A percentile compares a stretch with the other conserved stretches of the same genome.
Conservation (phyloP, 768 basidiomycete species). For the Tephrocybe rancida region DNA sequence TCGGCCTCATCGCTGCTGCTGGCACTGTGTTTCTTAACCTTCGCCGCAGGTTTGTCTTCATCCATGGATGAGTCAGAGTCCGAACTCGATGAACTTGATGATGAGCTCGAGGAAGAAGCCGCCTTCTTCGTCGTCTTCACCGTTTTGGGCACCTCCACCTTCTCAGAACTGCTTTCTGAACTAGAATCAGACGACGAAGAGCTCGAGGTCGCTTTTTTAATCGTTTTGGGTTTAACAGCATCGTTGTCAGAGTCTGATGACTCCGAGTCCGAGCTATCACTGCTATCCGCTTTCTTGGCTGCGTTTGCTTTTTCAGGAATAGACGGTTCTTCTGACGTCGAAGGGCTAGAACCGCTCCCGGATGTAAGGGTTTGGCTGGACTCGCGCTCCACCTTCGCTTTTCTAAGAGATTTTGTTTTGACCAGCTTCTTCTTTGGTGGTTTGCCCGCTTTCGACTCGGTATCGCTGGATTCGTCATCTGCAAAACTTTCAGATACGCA, state of each 20-base stretch:
- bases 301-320: conserved; percentile 7
- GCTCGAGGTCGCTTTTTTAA: background rate
- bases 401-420: conserved; percentile 9
- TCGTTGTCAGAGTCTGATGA: conserved; percentile 9
- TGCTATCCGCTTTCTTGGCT: conserved; percentile 1
- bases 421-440: conserved; percentile 10
- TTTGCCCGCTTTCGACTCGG: conserved; percentile 8
- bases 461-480: conserved; percentile 42
- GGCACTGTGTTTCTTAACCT: conserved; percentile 11
- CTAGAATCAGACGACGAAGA: conserved; percentile 8
- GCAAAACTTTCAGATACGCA: background rate
- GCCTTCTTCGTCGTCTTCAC: conserved; percentile 6
- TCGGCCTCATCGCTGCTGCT: conserved; percentile 26
- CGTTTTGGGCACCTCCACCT: conserved; percentile 6
- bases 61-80: conserved; percentile 22
- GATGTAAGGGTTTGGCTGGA: conserved; percentile 23
- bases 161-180: conserved; percentile 4
- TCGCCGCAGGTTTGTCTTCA: conserved; percentile 2
- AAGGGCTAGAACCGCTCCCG: conserved; percentile 13
- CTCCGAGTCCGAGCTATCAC: conserved; percentile 20
- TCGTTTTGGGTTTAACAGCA: background rate
- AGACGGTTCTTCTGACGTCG: conserved; percentile 2
- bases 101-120: conserved; percentile 13
- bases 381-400: conserved; percentile 11
- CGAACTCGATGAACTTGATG: conserved; percentile 19